These are phyloP conservation scores for Rhizopus arrhizus DNA, from an alignment of 371 early-diverging fungal species.

Conservation along the genomic window DNA sequence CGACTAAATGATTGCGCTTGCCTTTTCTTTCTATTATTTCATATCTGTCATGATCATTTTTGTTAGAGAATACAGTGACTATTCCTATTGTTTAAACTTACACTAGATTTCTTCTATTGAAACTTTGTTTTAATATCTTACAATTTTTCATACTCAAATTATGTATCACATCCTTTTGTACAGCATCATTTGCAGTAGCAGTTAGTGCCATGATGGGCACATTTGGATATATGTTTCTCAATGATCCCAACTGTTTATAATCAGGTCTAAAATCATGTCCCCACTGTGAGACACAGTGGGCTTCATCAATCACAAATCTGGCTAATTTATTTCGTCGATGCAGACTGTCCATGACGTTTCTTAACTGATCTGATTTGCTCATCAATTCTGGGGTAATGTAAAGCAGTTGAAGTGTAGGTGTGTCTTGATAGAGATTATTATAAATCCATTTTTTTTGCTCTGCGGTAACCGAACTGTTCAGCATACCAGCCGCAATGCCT, in stretches of 20 bases:
- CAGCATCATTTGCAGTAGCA: constrained; percentile 95
- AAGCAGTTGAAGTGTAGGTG: constrained; percentile 62
- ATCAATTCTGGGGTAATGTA: constrained; percentile 98
- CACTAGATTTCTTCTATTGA: constrained; percentile 85
- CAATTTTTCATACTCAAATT: constrained; percentile 74
- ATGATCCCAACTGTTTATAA: constrained; percentile 73
- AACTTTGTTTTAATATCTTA: constrained; percentile 79
- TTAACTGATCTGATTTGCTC: constrained; percentile 69
- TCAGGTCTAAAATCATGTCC: constrained; percentile 95
- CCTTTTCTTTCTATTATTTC: constrained; percentile 65
- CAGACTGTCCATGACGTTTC: constrained; percentile 58
- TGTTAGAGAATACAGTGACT: not conserved
- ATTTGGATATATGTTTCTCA: constrained; percentile 68
- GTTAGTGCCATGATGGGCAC: constrained; percentile 98
- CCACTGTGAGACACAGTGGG: constrained; percentile 98
- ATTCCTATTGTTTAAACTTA: constrained; percentile 14
- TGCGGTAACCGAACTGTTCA: constrained; percentile 67
- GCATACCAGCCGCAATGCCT: constrained; percentile 78
- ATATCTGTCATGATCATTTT: constrained; percentile 52
- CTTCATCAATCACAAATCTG: constrained; percentile 98
- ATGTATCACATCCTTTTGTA: constrained; percentile 74
- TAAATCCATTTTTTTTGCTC: constrained; percentile 63
- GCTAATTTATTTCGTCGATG: constrained; percentile 66
- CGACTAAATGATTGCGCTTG: constrained; percentile 57
- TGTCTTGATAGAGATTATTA: constrained; percentile 45